Evolutionary conservation across 139 green algal species (phyloP).

Genomic region (Picochlorum sp.): DNA sequence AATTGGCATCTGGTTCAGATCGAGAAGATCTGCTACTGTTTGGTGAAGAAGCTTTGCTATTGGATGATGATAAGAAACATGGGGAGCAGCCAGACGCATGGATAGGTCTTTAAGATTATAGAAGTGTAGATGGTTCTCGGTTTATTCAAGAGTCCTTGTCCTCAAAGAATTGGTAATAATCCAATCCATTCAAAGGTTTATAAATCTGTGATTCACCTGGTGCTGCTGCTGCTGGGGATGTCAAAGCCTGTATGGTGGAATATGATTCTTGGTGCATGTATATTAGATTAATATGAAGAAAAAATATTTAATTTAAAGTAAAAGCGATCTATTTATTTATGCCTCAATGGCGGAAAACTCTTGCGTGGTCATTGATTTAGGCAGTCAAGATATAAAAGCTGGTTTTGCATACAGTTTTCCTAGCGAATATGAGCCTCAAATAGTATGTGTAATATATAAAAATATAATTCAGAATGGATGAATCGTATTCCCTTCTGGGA

Average conservation of each 20-base stretch:
- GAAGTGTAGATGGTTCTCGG: no score
- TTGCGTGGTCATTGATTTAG: background rate
- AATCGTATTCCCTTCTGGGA: background rate
- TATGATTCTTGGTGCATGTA: no score
- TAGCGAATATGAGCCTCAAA: conserved; percentile 1
- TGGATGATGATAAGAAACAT: background rate
- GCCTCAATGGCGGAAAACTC: conserved; percentile 1
- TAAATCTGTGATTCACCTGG: no score
- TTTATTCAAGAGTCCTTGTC: no score
- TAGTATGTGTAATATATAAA: conserved; percentile 2
- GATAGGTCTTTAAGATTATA: no score
- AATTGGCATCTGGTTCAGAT: conserved; percentile 7
- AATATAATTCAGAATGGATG: background rate
- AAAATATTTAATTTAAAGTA: no score
- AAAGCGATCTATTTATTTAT: background rate
- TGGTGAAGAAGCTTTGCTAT: conserved; percentile 1
- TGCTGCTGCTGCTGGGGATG: no score
- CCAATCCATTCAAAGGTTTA: no score
- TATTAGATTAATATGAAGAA: no score
- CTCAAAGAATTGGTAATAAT: no score
- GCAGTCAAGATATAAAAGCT: conserved; percentile 7
- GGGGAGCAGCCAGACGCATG: no score
- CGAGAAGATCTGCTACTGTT: conserved; percentile 24
- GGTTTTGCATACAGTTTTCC: background rate
- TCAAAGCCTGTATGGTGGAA: no score